Percentiles rank a stretch among this genome's conserved stretches.
Conservation (phyloP, 441 rosid species). For the Syzygium syzygioides region DNA sequence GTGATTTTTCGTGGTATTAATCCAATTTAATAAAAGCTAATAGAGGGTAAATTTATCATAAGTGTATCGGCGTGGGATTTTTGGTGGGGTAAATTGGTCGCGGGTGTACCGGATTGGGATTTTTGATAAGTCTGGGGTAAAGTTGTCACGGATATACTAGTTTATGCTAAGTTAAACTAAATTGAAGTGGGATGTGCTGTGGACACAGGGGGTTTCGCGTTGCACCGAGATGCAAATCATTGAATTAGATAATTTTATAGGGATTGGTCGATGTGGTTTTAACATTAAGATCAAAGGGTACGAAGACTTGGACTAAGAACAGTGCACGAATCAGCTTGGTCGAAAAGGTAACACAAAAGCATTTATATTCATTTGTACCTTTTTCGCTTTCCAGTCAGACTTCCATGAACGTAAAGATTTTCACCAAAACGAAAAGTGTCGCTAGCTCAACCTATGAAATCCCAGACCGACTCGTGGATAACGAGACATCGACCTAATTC, state of each 20-base stretch:
- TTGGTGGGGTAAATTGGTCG: too few relatives aligned
- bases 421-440: background rate
- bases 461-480: background rate
- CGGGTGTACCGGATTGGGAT: too few relatives aligned
- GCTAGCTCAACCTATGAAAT: background rate
- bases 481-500: background rate
- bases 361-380: background rate
- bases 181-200: background rate
- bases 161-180: background rate
- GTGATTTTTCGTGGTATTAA: too few relatives aligned
- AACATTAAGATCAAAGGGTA: background rate
- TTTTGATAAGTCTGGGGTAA: too few relatives aligned
- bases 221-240: background rate
- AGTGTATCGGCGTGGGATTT: too few relatives aligned
- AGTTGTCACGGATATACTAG: too few relatives aligned
- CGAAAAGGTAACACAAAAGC: background rate
- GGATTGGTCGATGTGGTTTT: background rate
- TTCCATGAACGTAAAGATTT: background rate
- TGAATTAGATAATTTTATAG: background rate
- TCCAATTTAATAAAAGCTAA: too few relatives aligned
- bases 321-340: background rate
- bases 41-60: too few relatives aligned
- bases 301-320: background rate
- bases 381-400: background rate
- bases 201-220: background rate